These are phyloP conservation scores for Turnera subulata DNA, from an alignment of 345 rosid genomes.

Conservation along the genomic window DNA sequence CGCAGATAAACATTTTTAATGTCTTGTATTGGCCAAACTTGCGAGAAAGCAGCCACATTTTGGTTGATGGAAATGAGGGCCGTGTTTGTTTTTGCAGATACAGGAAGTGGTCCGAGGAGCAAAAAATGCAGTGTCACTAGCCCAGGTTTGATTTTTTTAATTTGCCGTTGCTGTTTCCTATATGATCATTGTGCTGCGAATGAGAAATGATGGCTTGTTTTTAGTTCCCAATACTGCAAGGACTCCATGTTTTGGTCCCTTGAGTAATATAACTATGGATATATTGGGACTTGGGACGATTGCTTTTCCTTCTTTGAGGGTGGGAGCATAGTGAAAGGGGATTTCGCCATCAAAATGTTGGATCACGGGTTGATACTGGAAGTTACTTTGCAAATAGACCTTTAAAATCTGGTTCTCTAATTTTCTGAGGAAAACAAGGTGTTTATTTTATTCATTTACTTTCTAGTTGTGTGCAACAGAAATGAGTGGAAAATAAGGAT, in stretches of 20 bases:
- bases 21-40: background rate
- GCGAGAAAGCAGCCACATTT: slow-evolving; percentile 10
- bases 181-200: slow-evolving; percentile 2
- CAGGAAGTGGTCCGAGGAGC: slow-evolving; percentile 68
- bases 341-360: too few relatives aligned
- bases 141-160: slow-evolving; percentile 63
- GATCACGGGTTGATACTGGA: background rate
- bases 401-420: too few relatives aligned
- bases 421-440: too few relatives aligned
- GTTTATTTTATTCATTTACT: too few relatives aligned
- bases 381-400: background rate
- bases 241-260: background rate
- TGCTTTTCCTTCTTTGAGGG: background rate
- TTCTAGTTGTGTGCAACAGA: background rate
- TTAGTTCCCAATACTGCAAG: slow-evolving; percentile 17
- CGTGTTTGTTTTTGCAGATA: slow-evolving; percentile 49
- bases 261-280: slow-evolving; percentile 2
- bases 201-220: slow-evolving; percentile 13
- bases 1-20: background rate
- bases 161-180: background rate
- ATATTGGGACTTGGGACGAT: slow-evolving; percentile 21
- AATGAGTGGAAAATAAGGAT: background rate
- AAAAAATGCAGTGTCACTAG: slow-evolving; percentile 66
- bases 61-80: slow-evolving; percentile 12
- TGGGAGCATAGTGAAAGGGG: slow-evolving; percentile 2